Evolutionary conservation across 768 basidiomycete genomes (phyloP).

Genomic region (Boletus rubescentipes): DNA sequence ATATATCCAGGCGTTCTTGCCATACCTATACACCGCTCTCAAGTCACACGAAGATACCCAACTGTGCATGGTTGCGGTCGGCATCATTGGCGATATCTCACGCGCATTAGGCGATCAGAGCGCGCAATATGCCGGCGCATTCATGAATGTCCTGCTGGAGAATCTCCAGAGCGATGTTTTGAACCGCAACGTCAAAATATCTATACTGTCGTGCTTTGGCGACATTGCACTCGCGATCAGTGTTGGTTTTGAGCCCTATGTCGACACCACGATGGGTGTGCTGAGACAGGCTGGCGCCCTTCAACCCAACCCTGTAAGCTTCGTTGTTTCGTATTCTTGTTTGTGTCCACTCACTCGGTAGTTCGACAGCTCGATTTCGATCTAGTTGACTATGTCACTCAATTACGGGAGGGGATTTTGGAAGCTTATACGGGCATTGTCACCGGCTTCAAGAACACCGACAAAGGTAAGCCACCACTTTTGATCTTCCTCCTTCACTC

Average conservation of each 20-base stretch:
- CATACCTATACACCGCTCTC: slow-evolving; percentile 84
- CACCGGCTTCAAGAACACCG: slow-evolving; percentile 82
- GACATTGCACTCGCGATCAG: slow-evolving; percentile 95
- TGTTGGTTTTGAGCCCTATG: slow-evolving; percentile 80
- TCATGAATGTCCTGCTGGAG: slow-evolving; percentile 91
- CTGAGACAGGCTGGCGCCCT: slow-evolving; percentile 87
- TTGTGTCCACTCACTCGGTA: background rate
- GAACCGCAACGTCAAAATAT: slow-evolving; percentile 93
- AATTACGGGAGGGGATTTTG: slow-evolving; percentile 90
- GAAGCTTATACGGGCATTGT: slow-evolving; percentile 97
- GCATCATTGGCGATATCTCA: slow-evolving; percentile 95
- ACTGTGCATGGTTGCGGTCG: slow-evolving; percentile 92
- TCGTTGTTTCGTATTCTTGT: background rate
- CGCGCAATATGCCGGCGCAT: slow-evolving; percentile 76
- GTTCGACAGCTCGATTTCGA: slow-evolving; percentile 72
- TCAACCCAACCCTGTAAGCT: slow-evolving; percentile 79
- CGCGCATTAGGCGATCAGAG: slow-evolving; percentile 87
- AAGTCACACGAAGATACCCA: slow-evolving; percentile 94
- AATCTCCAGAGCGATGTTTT: slow-evolving; percentile 89
- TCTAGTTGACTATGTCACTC: slow-evolving; percentile 87
- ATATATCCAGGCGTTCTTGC: slow-evolving; percentile 84
- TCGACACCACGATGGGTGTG: slow-evolving; percentile 88
- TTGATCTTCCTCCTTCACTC: background rate
- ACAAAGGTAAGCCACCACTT: slow-evolving; percentile 51
- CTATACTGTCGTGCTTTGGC: slow-evolving; percentile 93